Percentiles rank a stretch among this genome's conserved stretches.
These are phyloP conservation scores for Trypanosomatidae sp. DNA, from an alignment of 208 protist species.

Conservation along the genomic window DNA sequence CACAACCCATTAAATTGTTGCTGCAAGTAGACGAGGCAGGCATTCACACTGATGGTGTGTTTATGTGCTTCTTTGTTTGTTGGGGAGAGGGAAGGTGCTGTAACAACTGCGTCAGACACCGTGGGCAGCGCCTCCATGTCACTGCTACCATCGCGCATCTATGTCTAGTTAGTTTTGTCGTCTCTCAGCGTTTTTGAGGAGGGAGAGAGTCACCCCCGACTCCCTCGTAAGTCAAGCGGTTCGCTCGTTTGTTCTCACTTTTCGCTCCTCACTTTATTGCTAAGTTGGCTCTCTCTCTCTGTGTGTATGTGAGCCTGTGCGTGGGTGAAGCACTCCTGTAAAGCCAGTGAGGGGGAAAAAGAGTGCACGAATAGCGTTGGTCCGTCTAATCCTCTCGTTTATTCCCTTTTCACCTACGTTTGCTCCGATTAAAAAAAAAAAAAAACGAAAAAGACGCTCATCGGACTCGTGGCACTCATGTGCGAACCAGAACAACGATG, in stretches of 20 bases:
- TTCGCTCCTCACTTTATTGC: background rate
- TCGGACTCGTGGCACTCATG: background rate
- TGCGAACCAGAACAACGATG: background rate
- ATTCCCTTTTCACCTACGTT: background rate
- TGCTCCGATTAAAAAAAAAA: background rate
- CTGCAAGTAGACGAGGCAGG: background rate
- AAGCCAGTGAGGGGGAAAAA: background rate
- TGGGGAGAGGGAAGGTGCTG: background rate
- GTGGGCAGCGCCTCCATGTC: background rate
- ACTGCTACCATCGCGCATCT: background rate
- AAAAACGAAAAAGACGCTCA: conserved; percentile 6
- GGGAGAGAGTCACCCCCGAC: too few species aligned
- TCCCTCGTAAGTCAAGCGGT: background rate
- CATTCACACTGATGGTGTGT: background rate
- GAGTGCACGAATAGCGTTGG: background rate
- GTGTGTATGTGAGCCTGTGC: background rate
- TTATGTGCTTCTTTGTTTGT: background rate
- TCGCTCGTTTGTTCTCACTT: background rate
- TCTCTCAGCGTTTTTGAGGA: too few species aligned
- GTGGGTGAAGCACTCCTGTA: background rate
- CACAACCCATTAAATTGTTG: background rate
- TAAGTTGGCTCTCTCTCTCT: conserved; percentile 1
- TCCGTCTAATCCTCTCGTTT: background rate
- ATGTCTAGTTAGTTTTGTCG: background rate
- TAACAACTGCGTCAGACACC: background rate